Conservation (phyloP, 2,329 filamentous ascomycete genomes). For the Cadophora sp. region DNA sequence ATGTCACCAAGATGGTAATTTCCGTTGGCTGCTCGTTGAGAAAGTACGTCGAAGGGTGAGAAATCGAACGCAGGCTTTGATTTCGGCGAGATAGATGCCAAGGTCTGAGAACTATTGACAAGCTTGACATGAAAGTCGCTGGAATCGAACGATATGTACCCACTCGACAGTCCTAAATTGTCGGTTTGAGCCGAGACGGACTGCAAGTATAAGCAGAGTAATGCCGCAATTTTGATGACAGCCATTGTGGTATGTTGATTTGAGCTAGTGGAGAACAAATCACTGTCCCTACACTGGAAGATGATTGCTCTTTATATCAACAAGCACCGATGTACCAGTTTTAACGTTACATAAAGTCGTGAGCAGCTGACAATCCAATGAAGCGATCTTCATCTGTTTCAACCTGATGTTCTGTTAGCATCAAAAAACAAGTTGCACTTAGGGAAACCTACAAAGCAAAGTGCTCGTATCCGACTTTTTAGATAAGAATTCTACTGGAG, state of each 20-base stretch:
- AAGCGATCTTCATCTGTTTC: neutral
- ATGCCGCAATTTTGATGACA: neutral
- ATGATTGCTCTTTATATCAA: neutral
- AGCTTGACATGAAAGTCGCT: constrained; percentile 50
- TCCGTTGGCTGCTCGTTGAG: constrained; percentile 54
- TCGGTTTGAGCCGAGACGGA: neutral
- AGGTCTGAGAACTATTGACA: constrained; percentile 53
- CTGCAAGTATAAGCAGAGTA: neutral
- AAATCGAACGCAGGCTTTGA: constrained; percentile 56
- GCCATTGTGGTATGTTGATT: neutral
- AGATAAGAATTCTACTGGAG: neutral
- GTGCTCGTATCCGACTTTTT: too few species aligned
- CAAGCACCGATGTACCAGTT: neutral
- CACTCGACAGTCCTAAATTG: constrained; percentile 7
- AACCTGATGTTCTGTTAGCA: neutral
- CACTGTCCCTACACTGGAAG: neutral
- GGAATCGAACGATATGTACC: constrained; percentile 27
- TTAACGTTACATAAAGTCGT: neutral
- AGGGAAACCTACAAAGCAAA: too few species aligned
- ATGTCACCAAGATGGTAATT: constrained; percentile 66
- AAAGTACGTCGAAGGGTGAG: constrained; percentile 58
- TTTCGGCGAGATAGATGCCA: constrained; percentile 54
- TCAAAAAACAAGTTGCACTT: neutral
- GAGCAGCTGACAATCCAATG: neutral
- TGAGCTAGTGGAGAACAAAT: too few species aligned